Conservation (phyloP, 441 rosid genomes). For the Aleurites moluccanus region DNA sequence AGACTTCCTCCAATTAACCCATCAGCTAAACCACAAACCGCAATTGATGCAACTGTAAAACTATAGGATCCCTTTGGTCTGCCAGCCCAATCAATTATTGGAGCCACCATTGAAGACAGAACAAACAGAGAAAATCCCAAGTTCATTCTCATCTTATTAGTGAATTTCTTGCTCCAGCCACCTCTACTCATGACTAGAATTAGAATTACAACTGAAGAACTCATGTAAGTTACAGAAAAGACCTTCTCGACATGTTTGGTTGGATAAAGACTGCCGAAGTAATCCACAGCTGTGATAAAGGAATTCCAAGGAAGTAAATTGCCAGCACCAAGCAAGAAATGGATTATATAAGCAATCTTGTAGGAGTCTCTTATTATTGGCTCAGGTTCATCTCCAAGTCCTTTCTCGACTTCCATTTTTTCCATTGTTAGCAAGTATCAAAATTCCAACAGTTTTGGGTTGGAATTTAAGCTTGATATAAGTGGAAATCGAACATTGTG, state of each 20-base stretch:
- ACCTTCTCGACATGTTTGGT: constrained; percentile 66
- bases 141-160: constrained; percentile 64
- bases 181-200: constrained; percentile 51
- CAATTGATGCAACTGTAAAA: constrained; percentile 55
- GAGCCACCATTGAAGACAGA: constrained; percentile 65
- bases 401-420: constrained; percentile 47
- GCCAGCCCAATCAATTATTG: constrained; percentile 56
- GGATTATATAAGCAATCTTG: constrained; percentile 70
- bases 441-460: background rate
- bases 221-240: constrained; percentile 87
- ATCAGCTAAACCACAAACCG: constrained; percentile 78
- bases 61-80: constrained; percentile 38
- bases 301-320: constrained; percentile 96
- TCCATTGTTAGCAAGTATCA: constrained; percentile 23
- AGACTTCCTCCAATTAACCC: constrained; percentile 80
- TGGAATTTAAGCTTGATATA: constrained; percentile 24
- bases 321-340: constrained; percentile 88
- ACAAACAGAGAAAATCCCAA: constrained; percentile 76
- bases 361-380: constrained; percentile 49
- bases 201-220: constrained; percentile 61
- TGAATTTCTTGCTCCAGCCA: constrained; percentile 54
- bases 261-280: constrained; percentile 69
- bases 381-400: constrained; percentile 34
- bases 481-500: constrained; percentile 11
- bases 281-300: constrained; percentile 85